Evolutionary conservation across 106 monocot species (phyloP), one percentile per base, ranked within the genome.

Genomic region (Alisma plantagoaquatica): DNA sequence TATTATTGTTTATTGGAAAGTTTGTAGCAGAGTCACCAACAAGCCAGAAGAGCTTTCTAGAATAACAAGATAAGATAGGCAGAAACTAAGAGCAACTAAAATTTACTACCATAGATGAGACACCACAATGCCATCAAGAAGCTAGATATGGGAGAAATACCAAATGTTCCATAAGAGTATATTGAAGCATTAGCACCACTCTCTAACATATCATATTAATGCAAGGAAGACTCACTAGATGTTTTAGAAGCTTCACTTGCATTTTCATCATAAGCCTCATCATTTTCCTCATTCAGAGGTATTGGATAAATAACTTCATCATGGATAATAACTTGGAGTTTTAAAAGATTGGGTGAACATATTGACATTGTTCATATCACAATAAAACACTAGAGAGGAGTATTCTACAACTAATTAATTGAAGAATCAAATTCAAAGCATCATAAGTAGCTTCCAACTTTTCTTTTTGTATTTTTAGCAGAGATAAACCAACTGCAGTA

Each of bases 131-230:
- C n/a, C n/a, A n/a, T n/a, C n/a, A n/a, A n/a, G n/a, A n/a, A n/a
- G n/a, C n/a, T n/a, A n/a, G n/a, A n/a, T n/a, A n/a, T n/a, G n/a
- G n/a, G n/a, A n/a, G n/a, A n/a, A n/a, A n/a, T n/a, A n/a, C n/a
- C n/a, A n/a, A n/a, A n/a, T n/a, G n/a, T n/a, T n/a, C n/a, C n/a
- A n/a, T n/a, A n/a, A n/a, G n/a, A n/a, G n/a, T n/a, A n/a, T n/a
- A n/a, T n/a, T n/a, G n/a, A n/a, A n/a, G n/a, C n/a, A 69, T 98
- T 90, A 23, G 66, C 45, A 62, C 75, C 84, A 72, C 86, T 90
- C 63, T 98, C 98, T 23, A 82, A 67, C 41, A 98, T 69, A 78
- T 98, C 98, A 67, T 90, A 98, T 21, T 89, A 90, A 27, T 85
- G 72, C 46, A 98, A 74, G 45, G 88, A 96, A 64, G 84, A 73